These are phyloP conservation scores for Mycosphaerella sp. DNA, from an alignment of 2,329 filamentous ascomycete species.

Conservation along the genomic window DNA sequence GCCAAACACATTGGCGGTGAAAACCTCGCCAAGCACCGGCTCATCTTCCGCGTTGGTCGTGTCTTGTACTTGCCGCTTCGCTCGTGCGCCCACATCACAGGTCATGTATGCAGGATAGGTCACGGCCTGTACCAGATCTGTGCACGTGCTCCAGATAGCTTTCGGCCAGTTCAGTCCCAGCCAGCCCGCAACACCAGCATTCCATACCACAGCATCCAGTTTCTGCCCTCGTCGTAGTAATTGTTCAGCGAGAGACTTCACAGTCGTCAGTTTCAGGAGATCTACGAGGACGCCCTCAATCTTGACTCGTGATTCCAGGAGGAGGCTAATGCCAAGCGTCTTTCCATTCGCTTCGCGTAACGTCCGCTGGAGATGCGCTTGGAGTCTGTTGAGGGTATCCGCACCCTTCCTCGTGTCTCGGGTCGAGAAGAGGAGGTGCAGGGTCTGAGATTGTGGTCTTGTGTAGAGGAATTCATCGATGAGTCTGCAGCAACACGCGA, in stretches of 20 bases:
- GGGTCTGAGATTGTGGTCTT: constrained; percentile 58
- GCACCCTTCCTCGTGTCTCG: constrained; percentile 66
- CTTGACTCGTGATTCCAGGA: constrained; percentile 41
- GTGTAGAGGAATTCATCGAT: constrained; percentile 81
- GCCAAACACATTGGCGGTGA: constrained; percentile 88
- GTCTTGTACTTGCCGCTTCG: constrained; percentile 47
- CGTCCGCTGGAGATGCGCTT: constrained; percentile 50
- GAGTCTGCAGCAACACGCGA: constrained; percentile 73
- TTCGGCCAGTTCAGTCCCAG: constrained; percentile 63
- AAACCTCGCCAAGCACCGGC: constrained; percentile 69
- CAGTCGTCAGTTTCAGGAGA: constrained; percentile 49
- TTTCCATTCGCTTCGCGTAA: constrained; percentile 33
- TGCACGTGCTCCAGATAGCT: constrained; percentile 52
- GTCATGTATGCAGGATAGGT: constrained; percentile 77
- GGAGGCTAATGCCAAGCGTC: constrained; percentile 36
- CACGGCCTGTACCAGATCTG: constrained; percentile 58
- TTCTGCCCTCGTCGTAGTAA: constrained; percentile 56
- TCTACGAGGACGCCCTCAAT: constrained; percentile 55
- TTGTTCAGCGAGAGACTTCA: constrained; percentile 48
- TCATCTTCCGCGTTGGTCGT: constrained; percentile 35
- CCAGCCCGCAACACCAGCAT: constrained; percentile 87
- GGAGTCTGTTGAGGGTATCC: constrained; percentile 55
- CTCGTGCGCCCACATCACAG: constrained; percentile 49
- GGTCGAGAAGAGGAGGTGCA: constrained; percentile 78
- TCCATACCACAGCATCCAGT: constrained; percentile 73